Evolutionary conservation across 306 rosid genomes (phyloP).

Genomic region (Acacia melanoxylon): DNA sequence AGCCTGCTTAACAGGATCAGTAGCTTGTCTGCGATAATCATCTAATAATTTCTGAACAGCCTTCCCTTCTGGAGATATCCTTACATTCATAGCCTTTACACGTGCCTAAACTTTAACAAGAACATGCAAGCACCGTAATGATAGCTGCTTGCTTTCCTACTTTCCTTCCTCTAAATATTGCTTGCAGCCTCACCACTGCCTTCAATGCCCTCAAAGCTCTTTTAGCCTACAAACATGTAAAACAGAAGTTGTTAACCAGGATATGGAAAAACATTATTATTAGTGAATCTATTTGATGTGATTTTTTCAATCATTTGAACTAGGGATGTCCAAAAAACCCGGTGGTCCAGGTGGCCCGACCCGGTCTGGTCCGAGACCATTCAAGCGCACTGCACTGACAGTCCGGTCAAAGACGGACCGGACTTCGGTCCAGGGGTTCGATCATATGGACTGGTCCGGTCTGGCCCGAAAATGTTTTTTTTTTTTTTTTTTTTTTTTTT

Average conservation of each 20-base stretch:
- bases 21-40: conserved; percentile 31
- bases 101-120: conserved; percentile 84
- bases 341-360: no score
- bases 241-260: conserved; percentile 10
- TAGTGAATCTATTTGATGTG: not conserved
- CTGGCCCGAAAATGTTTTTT: no score
- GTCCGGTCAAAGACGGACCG: no score
- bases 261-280: not conserved
- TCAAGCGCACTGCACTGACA: no score
- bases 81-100: conserved; percentile 56
- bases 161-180: conserved; percentile 79
- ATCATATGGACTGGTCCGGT: no score
- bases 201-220: conserved; percentile 77
- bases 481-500: no score
- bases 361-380: no score
- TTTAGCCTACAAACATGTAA: conserved; percentile 59
- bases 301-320: not conserved
- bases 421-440: no score
- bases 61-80: conserved; percentile 41
- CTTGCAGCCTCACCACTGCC: conserved; percentile 93
- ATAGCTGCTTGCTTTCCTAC: conserved; percentile 92
- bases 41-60: conserved; percentile 34
- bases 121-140: conserved; percentile 92
- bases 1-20: conserved; percentile 63
- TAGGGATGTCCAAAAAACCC: no score